Conservation (phyloP, 1,284 basidiomycete species). For the Lentinula novae-zelandiae region DNA sequence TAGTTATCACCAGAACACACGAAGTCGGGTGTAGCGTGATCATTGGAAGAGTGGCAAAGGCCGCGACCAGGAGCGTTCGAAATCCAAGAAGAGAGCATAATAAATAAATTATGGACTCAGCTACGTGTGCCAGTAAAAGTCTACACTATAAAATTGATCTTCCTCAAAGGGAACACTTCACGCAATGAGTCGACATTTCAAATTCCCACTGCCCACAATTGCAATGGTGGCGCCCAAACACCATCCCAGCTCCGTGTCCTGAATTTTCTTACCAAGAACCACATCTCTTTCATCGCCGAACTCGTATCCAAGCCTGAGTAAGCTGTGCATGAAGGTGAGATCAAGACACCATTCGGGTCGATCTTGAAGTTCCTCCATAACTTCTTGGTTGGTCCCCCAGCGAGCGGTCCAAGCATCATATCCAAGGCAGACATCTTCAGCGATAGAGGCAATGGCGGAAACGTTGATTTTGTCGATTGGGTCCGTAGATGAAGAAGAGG, state of each 20-base stretch:
- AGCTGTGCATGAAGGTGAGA: slow-evolving; percentile 90
- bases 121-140: neutral
- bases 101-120: neutral
- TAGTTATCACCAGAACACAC: too few relatives aligned
- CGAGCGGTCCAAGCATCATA: slow-evolving; percentile 53
- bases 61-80: too few relatives aligned
- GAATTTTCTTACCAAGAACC: slow-evolving; percentile 84
- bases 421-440: slow-evolving; percentile 72
- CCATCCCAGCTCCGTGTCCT: slow-evolving; percentile 95
- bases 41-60: too few relatives aligned
- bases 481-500: neutral
- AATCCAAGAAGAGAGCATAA: neutral
- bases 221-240: slow-evolving; percentile 82
- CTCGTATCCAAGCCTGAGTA: slow-evolving; percentile 85
- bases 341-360: slow-evolving; percentile 95
- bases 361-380: slow-evolving; percentile 76
- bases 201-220: slow-evolving; percentile 60
- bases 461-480: slow-evolving; percentile 44
- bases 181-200: slow-evolving; percentile 35
- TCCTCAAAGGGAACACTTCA: neutral
- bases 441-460: slow-evolving; percentile 61
- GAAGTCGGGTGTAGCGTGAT: too few relatives aligned
- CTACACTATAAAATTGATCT: neutral
- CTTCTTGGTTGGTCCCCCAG: slow-evolving; percentile 48
- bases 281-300: slow-evolving; percentile 67